phyloP scores from a whole-genome alignment of 1,139 yeast species.

The Kodamaea sp. region DNA sequence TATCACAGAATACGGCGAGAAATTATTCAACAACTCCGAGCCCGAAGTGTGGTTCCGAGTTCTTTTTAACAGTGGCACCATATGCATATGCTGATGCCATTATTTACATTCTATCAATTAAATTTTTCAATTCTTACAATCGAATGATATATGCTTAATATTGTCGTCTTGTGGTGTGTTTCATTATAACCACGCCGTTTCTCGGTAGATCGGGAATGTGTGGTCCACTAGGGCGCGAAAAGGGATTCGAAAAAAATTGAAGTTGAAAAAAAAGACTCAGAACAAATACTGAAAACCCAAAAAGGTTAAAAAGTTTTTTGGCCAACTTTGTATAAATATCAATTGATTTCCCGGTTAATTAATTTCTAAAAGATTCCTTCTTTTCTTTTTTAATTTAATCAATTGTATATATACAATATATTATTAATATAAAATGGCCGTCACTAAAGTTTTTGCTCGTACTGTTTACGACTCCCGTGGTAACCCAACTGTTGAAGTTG shows the following conservation, averaged over 20 bases:
- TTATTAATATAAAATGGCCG: conserved; percentile 24
- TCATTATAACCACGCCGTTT: background rate
- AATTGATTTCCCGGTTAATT: conserved; percentile 3
- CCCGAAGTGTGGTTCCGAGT: conserved; percentile 4
- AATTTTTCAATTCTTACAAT: too few species aligned
- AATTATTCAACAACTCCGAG: conserved; percentile 2
- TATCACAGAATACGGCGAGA: too few species aligned
- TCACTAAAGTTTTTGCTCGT: conserved; percentile 74
- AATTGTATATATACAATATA: background rate
- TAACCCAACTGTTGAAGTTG: conserved; percentile 97
- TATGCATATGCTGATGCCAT: background rate
- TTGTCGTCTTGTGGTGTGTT: too few species aligned
- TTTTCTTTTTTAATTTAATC: background rate
- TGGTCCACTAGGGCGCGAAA: conserved; percentile 13
- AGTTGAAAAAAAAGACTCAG: conserved; percentile 1
- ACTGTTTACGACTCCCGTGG: conserved; percentile 97
- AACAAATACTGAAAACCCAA: background rate
- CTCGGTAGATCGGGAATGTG: conserved; percentile 14
- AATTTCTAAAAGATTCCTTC: background rate
- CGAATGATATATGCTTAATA: too few species aligned
- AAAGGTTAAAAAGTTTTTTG: too few species aligned
- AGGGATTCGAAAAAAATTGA: conserved; percentile 1
- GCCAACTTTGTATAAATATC: conserved; percentile 6
- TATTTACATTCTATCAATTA: too few species aligned
- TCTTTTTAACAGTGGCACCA: background rate